These are phyloP conservation scores for Rostrohypoxylon terebratum DNA, from an alignment of 495 filamentous ascomycete genomes.

Conservation along the genomic window DNA sequence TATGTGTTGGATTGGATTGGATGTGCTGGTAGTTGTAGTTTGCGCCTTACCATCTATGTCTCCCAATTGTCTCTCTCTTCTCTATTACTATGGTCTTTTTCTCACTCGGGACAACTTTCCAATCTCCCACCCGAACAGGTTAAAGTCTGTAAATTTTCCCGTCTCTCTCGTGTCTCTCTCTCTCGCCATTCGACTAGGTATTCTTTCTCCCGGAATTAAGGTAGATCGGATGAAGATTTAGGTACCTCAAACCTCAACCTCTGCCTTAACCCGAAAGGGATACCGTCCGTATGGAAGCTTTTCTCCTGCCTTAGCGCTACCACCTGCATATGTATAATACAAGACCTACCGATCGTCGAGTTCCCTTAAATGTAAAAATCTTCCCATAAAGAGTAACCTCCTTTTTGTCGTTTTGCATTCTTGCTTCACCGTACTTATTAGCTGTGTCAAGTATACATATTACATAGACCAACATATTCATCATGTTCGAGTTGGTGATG, in stretches of 20 bases:
- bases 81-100: neutral
- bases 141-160: neutral
- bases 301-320: conserved; percentile 47
- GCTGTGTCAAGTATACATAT: conserved; percentile 27
- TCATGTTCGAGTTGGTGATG: conserved; percentile 7
- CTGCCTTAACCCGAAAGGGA: conserved; percentile 32
- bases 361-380: conserved; percentile 13
- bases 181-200: neutral
- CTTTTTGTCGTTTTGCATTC: neutral
- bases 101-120: neutral
- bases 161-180: conserved; percentile 4
- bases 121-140: neutral
- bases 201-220: conserved; percentile 2
- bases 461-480: conserved; percentile 9
- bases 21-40: neutral
- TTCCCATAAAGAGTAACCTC: conserved; percentile 37
- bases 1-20: conserved; percentile 6
- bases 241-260: too few species aligned
- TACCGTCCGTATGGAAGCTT: conserved; percentile 44
- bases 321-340: conserved; percentile 38
- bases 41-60: conserved; percentile 16
- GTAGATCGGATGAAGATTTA: conserved; percentile 44
- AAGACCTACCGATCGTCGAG: conserved; percentile 12
- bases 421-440: conserved; percentile 16
- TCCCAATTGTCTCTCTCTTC: neutral